These are phyloP conservation scores for Aspergillus tubingensis DNA, from an alignment of 2,329 filamentous ascomycete genomes.

Conservation along the genomic window DNA sequence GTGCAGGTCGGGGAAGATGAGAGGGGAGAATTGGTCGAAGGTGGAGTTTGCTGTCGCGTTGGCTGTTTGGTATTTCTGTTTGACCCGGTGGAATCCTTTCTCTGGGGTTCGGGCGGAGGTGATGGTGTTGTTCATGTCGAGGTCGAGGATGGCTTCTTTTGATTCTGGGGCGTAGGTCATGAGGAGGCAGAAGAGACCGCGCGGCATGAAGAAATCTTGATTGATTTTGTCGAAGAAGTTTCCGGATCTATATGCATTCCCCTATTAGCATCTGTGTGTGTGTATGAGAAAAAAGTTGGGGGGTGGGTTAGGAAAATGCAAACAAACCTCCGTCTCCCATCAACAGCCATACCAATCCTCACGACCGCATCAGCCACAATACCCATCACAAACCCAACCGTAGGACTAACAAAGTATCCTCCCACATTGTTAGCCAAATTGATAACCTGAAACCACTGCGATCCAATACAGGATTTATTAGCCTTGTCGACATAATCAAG, in stretches of 20 bases:
- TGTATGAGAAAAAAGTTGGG: constrained; percentile 17
- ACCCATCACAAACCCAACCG: constrained; percentile 41
- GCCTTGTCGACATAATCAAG: constrained; percentile 41
- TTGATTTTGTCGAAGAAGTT: constrained; percentile 60
- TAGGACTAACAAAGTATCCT: too few species aligned
- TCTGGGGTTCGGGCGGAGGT: constrained; percentile 28
- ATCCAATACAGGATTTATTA: constrained; percentile 43
- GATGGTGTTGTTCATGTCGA: constrained; percentile 42
- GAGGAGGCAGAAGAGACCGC: constrained; percentile 57
- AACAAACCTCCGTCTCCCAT: constrained; percentile 33
- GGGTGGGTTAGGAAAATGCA: too few species aligned
- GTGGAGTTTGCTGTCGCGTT: constrained; percentile 37
- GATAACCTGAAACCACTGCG: constrained; percentile 42
- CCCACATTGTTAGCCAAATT: constrained; percentile 40
- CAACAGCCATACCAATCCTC: constrained; percentile 35
- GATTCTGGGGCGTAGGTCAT: constrained; percentile 55
- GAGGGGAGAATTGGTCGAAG: constrained; percentile 50
- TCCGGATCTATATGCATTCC: constrained; percentile 44
- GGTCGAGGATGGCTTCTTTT: constrained; percentile 26
- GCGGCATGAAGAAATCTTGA: constrained; percentile 58
- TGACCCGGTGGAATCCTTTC: constrained; percentile 24
- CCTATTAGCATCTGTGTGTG: neutral
- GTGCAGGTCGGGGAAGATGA: constrained; percentile 53
- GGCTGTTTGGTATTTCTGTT: constrained; percentile 40
- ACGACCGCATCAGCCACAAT: constrained; percentile 43